Conservation (phyloP, 2,329 filamentous ascomycete genomes). For the Monosporascus sp. region DNA sequence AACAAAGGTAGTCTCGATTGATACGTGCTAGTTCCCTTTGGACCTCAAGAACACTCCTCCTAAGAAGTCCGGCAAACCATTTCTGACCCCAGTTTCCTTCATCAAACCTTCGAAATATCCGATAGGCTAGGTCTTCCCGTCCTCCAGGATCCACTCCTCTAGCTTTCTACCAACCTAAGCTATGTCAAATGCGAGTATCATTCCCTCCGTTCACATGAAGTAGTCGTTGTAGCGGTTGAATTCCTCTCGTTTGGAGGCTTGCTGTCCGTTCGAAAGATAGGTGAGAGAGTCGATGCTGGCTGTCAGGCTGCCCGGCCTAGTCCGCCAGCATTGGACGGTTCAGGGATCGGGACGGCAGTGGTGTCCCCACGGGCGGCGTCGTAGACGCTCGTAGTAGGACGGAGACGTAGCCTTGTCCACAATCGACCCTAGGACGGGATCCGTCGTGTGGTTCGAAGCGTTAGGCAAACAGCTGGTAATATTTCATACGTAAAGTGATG, state of each 20-base stretch:
- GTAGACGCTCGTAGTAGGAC: too few relatives aligned
- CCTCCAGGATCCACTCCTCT: not conserved
- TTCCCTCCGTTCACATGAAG: not conserved
- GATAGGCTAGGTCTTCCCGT: not conserved
- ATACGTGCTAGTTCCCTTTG: not conserved
- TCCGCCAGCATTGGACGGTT: too few relatives aligned
- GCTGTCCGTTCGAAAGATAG: not conserved
- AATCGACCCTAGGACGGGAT: too few relatives aligned
- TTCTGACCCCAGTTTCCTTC: not conserved
- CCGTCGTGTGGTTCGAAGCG: too few relatives aligned
- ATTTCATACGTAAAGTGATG: too few relatives aligned
- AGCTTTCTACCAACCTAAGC: not conserved
- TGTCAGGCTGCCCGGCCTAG: too few relatives aligned
- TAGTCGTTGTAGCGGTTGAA: not conserved
- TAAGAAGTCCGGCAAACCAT: not conserved
- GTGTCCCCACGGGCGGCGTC: too few relatives aligned
- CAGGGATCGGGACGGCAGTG: too few relatives aligned
- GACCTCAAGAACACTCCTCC: not conserved
- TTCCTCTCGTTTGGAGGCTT: not conserved
- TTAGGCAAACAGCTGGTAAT: too few relatives aligned
- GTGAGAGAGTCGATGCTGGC: not conserved
- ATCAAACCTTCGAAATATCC: not conserved
- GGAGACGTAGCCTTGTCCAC: too few relatives aligned
- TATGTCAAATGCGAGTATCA: not conserved
- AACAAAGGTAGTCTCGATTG: too few relatives aligned